Evolutionary conservation across 257 asterid genomes (phyloP).

Genomic region (Penstemon newberryi): DNA sequence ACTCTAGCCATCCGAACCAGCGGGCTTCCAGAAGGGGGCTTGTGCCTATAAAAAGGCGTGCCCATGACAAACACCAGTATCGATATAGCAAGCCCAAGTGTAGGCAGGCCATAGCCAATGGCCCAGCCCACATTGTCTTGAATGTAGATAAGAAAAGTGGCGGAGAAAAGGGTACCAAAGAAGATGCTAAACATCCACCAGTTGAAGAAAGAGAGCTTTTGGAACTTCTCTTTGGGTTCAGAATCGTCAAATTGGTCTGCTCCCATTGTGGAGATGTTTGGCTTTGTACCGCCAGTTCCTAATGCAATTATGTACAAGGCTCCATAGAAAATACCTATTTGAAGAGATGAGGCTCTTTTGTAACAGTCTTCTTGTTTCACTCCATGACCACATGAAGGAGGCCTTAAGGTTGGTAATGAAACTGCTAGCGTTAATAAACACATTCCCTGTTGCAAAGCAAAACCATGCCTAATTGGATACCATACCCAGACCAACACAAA

Average conservation of each 20-base stretch:
- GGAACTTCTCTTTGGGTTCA: slow-evolving; percentile 55
- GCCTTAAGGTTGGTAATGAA: slow-evolving; percentile 44
- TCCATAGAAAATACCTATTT: slow-evolving; percentile 47
- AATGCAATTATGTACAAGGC: slow-evolving; percentile 63
- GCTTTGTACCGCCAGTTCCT: slow-evolving; percentile 81
- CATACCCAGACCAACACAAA: too few relatives aligned
- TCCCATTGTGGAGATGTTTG: slow-evolving; percentile 80
- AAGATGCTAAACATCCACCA: slow-evolving; percentile 84
- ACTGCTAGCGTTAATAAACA: slow-evolving; percentile 53
- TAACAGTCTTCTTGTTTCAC: slow-evolving; percentile 36
- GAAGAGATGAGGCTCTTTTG: slow-evolving; percentile 43
- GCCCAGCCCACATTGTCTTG: slow-evolving; percentile 61
- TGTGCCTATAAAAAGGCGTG: slow-evolving; percentile 54
- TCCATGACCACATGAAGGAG: slow-evolving; percentile 51
- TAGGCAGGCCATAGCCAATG: slow-evolving; percentile 58
- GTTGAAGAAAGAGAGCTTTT: slow-evolving; percentile 70
- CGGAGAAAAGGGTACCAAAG: slow-evolving; percentile 59
- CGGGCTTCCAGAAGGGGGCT: slow-evolving; percentile 54
- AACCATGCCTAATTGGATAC: not conserved
- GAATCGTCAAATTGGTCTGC: slow-evolving; percentile 72
- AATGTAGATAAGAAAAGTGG: slow-evolving; percentile 55
- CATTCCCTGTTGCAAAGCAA: slow-evolving; percentile 51
- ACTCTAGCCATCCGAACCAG: slow-evolving; percentile 62
- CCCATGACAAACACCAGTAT: slow-evolving; percentile 51
- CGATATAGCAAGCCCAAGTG: slow-evolving; percentile 48